phyloP scores from a whole-genome alignment of 805 yeast genomes.

The Candida morakotiae region DNA sequence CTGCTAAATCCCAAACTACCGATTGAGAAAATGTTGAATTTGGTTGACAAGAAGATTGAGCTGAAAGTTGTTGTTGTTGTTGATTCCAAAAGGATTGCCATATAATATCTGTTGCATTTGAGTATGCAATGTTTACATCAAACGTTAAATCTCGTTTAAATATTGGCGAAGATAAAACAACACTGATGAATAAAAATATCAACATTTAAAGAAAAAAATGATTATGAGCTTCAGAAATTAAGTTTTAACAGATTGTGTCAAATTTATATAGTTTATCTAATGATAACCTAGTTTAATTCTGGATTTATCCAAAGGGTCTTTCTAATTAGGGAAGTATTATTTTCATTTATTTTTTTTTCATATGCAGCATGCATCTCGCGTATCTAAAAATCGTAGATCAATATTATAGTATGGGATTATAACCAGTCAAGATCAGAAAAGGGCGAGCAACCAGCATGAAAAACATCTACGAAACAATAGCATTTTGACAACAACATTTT shows the following conservation, averaged over 20 bases:
- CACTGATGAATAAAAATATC: no score
- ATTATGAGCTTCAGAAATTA: no score
- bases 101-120: background rate
- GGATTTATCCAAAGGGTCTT: no score
- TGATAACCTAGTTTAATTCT: no score
- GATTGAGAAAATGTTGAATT: constrained; percentile 10
- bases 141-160: constrained; percentile 1
- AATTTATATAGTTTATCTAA: no score
- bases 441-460: background rate
- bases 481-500: no score
- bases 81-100: constrained; percentile 22
- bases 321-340: no score
- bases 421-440: no score
- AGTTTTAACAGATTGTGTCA: no score
- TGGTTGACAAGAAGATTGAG: constrained; percentile 16
- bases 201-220: no score
- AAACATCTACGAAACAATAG: no score
- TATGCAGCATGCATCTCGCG: background rate
- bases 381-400: background rate
- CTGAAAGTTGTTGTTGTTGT: constrained; percentile 12
- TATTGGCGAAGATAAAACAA: background rate
- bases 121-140: background rate
- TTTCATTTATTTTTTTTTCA: background rate
- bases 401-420: no score
- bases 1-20: constrained; percentile 26